Base-by-base conservation (phyloP, 352 stramenopile genomes). In the Blastocystis sp. region DNA sequence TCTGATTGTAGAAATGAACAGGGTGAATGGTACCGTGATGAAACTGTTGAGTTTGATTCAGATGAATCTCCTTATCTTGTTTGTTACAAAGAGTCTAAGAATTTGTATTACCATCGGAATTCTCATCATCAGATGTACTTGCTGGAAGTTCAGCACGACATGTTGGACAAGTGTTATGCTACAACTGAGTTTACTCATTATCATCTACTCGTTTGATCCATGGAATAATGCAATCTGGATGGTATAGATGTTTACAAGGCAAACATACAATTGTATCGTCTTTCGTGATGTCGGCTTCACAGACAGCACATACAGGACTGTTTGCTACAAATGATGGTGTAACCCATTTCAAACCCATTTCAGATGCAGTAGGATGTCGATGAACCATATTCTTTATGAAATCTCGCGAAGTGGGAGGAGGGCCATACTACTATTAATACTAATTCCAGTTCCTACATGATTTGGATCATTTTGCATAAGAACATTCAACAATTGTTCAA, bases 141-240 rank as follows among this genome's bases (percentile, higher is more conserved):
- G 27, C 49, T 27, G 71, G 71, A 37, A 83, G 49, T 24, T 61
- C n/a, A 0, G 49, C 46, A 65, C 71, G 43, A 56, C 71, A 83
- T 5, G 46, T 83, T 21, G 71, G 71, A 66, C 71, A 83, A 6
- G 71, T 83, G 71, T 83, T 83, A 51, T 83, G 71, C 71, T 83
- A 83, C 21, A 65, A 29, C 6, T 32, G 9, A 83, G 0, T 57
- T 11, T 7, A 24, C 27, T 46, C 0, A 11, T 16, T 29, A 12
- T n/a, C 21, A 29, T 59, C 7, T 24, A 83, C 71, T 1, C 58
- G 27, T 42, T 83, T 59, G 35, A 83, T 83, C 71, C 71, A 83
- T 29, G 71, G 71, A 83, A 83, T n/a, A 27, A 83, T 83, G 39
- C 71, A 83, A 63, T 83, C 51, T 4, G 71, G 71, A 42, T 83